Conservation (phyloP, 2,329 filamentous ascomycete genomes). For the Metarhizium rileyi region DNA sequence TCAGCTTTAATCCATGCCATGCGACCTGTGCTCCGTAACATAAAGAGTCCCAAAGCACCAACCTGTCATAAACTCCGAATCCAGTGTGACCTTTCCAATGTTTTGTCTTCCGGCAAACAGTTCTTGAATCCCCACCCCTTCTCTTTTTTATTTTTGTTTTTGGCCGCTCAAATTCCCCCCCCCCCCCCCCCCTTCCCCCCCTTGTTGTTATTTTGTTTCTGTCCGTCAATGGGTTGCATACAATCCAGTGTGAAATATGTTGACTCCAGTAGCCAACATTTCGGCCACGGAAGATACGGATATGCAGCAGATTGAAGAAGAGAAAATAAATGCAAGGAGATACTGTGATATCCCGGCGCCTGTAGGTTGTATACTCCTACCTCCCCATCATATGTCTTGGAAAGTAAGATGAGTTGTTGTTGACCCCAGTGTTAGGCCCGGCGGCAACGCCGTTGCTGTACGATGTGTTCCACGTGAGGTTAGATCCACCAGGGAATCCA, state of each 20-base stretch:
- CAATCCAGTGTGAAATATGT: neutral
- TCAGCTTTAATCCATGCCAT: slow-evolving; percentile 6
- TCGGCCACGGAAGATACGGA: neutral
- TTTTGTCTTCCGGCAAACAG: neutral
- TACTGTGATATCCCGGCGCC: no score
- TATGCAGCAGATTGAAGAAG: neutral
- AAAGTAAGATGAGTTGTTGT: slow-evolving; percentile 16
- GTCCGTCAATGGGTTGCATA: neutral
- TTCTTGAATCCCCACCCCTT: neutral
- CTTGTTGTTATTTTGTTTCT: neutral
- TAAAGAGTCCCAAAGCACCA: slow-evolving; percentile 3
- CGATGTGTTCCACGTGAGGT: slow-evolving; percentile 16
- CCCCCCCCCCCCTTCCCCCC: neutral
- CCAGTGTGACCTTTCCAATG: slow-evolving; percentile 1
- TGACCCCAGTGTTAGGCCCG: slow-evolving; percentile 10
- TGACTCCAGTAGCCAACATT: neutral
- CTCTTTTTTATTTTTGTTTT: neutral
- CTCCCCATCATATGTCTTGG: slow-evolving; percentile 26
- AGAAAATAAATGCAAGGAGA: neutral
- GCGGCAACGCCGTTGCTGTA: slow-evolving; percentile 15
- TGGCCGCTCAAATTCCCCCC: neutral
- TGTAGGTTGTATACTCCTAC: slow-evolving; percentile 11
- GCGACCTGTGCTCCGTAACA: slow-evolving; percentile 5
- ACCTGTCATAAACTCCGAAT: slow-evolving; percentile 5
- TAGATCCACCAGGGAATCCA: slow-evolving; percentile 12